Conservation (phyloP, 768 basidiomycete species). For the Suillus lakei region DNA sequence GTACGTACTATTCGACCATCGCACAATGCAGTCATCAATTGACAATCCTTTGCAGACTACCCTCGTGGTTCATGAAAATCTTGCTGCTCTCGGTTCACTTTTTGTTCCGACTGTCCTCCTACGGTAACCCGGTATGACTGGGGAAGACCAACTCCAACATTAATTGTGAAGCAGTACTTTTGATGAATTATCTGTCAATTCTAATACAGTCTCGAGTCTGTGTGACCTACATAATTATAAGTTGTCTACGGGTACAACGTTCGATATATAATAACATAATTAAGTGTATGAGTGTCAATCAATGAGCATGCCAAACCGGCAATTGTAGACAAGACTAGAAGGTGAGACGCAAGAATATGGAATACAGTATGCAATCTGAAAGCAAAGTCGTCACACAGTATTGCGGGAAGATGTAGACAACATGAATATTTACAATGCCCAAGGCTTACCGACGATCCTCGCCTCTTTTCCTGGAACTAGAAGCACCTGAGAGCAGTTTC, state of each 20-base stretch:
- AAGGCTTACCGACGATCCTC: conserved; percentile 43
- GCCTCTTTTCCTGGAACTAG: conserved; percentile 40
- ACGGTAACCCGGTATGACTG: neutral
- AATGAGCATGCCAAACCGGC: neutral
- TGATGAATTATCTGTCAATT: neutral
- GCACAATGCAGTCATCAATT: neutral
- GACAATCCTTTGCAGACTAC: neutral
- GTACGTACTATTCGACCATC: neutral
- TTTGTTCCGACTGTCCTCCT: neutral
- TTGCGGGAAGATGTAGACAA: neutral
- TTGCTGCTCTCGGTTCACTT: neutral
- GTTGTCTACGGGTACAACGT: neutral
- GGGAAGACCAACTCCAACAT: neutral
- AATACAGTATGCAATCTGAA: conserved; percentile 10
- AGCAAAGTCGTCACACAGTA: neutral
- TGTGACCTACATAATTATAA: conserved; percentile 1
- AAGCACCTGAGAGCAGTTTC: conserved; percentile 46
- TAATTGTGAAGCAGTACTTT: neutral
- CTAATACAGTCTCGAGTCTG: neutral
- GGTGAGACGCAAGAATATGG: neutral
- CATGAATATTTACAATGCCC: neutral
- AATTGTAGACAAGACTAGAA: neutral
- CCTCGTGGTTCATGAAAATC: neutral
- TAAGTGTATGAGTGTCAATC: neutral
- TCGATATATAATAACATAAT: neutral